These are phyloP conservation scores for Candolleomyces eurysporus DNA, from an alignment of 768 basidiomycete species.

Conservation along the genomic window DNA sequence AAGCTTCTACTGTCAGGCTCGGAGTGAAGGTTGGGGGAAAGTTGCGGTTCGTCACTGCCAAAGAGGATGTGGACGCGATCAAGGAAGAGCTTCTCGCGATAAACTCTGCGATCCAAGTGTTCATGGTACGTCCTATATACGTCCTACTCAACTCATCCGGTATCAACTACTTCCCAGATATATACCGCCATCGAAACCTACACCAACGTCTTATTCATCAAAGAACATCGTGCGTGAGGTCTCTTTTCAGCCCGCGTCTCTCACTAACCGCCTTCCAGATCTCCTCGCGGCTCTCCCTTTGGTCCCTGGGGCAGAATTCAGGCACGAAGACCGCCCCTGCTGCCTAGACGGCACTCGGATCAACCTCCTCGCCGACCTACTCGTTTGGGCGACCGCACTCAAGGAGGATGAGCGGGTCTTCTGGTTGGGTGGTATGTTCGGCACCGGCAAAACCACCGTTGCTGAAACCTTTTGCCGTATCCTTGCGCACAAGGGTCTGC, in stretches of 20 bases:
- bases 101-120: neutral
- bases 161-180: neutral
- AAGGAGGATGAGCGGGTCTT: slow-evolving; percentile 14
- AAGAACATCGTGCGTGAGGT: neutral
- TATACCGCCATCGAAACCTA: neutral
- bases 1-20: too few species aligned
- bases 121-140: neutral
- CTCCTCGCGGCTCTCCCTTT: neutral
- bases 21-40: too few species aligned
- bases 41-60: neutral
- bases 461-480: slow-evolving; percentile 15
- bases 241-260: neutral
- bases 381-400: neutral
- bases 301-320: neutral
- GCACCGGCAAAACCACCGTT: slow-evolving; percentile 25
- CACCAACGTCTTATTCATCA: neutral
- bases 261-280: neutral
- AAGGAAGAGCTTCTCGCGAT: neutral
- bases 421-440: slow-evolving; percentile 22
- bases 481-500: slow-evolving; percentile 42
- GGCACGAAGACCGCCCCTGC: neutral
- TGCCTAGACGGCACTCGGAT: neutral
- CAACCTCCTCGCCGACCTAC: neutral
- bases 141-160: neutral
- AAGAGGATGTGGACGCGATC: neutral